Evolutionary conservation across 805 yeast genomes (phyloP).

Genomic region (Naumovozyma dairenensis): DNA sequence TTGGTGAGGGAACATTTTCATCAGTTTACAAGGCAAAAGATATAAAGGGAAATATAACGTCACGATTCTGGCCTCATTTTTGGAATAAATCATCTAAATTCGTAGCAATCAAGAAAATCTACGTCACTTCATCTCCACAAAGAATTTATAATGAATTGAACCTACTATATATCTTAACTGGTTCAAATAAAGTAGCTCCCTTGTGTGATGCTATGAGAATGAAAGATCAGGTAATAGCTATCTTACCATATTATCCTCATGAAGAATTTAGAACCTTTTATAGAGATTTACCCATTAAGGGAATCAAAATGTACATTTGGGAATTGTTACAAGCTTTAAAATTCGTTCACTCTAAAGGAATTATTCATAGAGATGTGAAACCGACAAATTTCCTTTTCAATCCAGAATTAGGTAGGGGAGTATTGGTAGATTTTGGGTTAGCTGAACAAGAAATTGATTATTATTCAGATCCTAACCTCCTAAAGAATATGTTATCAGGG

Average conservation of each 20-base stretch:
- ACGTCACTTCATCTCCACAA: conserved; percentile 90
- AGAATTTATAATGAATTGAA: conserved; percentile 84
- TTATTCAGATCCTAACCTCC: too few species aligned
- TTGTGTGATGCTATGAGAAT: conserved; percentile 76
- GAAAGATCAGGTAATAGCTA: conserved; percentile 89
- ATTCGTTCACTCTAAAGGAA: conserved; percentile 60
- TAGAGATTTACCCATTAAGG: conserved; percentile 66
- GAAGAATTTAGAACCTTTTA: conserved; percentile 83
- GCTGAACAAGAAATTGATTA: conserved; percentile 52
- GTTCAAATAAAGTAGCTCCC: conserved; percentile 74
- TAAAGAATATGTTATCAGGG: neutral
- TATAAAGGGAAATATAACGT: conserved; percentile 26
- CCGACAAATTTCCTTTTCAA: conserved; percentile 65
- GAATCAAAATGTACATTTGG: conserved; percentile 70
- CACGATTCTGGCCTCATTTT: conserved; percentile 21
- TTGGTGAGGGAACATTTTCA: conserved; percentile 82
- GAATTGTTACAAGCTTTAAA: conserved; percentile 65
- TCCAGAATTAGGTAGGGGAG: conserved; percentile 67
- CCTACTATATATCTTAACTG: conserved; percentile 57
- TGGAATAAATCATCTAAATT: conserved; percentile 31
- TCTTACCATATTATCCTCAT: conserved; percentile 83
- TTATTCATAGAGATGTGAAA: conserved; percentile 89
- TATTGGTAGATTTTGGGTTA: conserved; percentile 83
- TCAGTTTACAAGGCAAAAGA: conserved; percentile 54
- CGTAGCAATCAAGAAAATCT: conserved; percentile 88